These are phyloP conservation scores for Dactylis glomerata DNA, from an alignment of 176 grass and related monocot species.

Conservation along the genomic window DNA sequence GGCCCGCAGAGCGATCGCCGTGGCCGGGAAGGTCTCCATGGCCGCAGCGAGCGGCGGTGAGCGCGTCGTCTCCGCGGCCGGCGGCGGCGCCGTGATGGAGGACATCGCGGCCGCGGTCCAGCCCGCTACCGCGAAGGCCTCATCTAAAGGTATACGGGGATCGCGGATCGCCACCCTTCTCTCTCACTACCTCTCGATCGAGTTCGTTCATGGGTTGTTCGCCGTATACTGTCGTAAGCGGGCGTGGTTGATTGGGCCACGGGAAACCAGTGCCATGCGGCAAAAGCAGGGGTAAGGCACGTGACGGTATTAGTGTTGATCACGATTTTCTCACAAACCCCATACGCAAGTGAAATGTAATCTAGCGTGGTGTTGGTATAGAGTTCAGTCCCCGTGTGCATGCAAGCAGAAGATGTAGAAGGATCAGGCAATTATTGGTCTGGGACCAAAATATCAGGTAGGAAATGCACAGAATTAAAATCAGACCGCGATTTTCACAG, in stretches of 20 bases:
- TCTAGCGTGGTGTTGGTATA: background rate
- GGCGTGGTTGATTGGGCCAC: background rate
- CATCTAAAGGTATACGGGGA: conserved; percentile 60
- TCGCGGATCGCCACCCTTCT: background rate
- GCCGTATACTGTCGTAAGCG: background rate
- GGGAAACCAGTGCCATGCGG: background rate
- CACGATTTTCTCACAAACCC: conserved; percentile 12
- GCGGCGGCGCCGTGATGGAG: conserved; percentile 61
- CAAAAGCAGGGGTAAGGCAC: conserved; percentile 19
- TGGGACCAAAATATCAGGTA: background rate
- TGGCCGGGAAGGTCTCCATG: conserved; percentile 41
- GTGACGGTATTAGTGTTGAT: conserved; percentile 12
- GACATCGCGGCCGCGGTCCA: conserved; percentile 50
- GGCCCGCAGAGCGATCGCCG: conserved; percentile 12
- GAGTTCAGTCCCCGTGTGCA: background rate
- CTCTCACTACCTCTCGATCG: background rate
- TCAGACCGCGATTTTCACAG: background rate
- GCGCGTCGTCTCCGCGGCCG: conserved; percentile 27
- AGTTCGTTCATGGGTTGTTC: background rate
- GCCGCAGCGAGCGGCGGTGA: conserved; percentile 27
- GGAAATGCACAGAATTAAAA: background rate
- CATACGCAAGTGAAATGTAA: background rate
- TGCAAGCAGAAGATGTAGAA: conserved; percentile 31
- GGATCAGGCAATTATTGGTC: background rate
- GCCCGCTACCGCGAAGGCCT: conserved; percentile 62